Evolutionary conservation across 345 rosid genomes (phyloP), one percentile per base, ranked within the genome.

Genomic region (Aquilaria malaccensis): DNA sequence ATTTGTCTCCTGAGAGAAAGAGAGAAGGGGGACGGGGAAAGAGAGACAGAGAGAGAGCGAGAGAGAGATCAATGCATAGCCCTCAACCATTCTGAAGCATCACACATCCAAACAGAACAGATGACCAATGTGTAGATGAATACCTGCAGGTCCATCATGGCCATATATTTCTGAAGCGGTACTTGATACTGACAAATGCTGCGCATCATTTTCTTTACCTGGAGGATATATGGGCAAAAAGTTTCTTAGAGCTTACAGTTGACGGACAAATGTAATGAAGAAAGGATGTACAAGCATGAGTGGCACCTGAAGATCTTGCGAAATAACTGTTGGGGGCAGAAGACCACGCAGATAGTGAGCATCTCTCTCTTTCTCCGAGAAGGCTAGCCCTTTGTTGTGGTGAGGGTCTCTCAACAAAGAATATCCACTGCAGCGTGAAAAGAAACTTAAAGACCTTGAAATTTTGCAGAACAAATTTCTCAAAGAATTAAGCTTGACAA

Each of bases 81-180:
- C 1, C n/a, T 52, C 6, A 55, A 59, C 30, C 45, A n/a, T 45
- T 45, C 52, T 22, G 3, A 9, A 59, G 33, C 11, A 14, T 13
- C 32, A 31, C 30, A 59, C 48, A 14, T 3, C n/a, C 2, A 56
- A 54, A n/a, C 0, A 2, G 11, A 61, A 13, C 14, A 22, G 49
- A 9, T 5, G 6, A 57, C 22, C 55, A 58, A 14, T 7, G 31
- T 30, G 43, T 2, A 10, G 41, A 69, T 7, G 0, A 47, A 0
- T 74, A 89, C 98, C 92, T 87, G 96, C 76, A 93, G 89, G 77
- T 93, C 98, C 96, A 87, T 89, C 98, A 89, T 87, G 64, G 87
- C 86, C 97, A 89, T 83, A 77, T 87, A 93, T 79, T 75, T 93
- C 79, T 93, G 97, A 60, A 93, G 66, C 10, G 98, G 97, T 68